Percentiles rank a stretch among this genome's conserved stretches.
These are phyloP conservation scores for Gnaphalium uliginosum DNA, from an alignment of 129 eudicot species.

Conservation along the genomic window DNA sequence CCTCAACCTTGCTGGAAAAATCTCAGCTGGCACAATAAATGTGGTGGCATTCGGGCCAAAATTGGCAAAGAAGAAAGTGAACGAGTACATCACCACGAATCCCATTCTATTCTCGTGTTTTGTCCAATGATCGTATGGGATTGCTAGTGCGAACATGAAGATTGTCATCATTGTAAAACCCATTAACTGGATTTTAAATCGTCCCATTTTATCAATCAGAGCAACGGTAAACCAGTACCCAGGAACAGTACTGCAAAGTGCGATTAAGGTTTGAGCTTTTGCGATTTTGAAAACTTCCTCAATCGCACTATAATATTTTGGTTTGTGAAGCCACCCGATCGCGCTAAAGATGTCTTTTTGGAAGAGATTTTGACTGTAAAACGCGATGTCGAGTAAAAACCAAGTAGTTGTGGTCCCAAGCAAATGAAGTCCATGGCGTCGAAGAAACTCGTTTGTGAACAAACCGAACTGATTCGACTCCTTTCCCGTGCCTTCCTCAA, in stretches of 20 bases:
- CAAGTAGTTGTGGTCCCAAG: constrained; percentile 66
- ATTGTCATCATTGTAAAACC: constrained; percentile 74
- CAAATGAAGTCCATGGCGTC: constrained; percentile 65
- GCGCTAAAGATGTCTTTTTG: constrained; percentile 70
- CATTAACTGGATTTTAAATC: constrained; percentile 57
- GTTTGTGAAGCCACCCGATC: constrained; percentile 55
- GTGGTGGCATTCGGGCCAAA: constrained; percentile 83
- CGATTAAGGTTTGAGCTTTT: constrained; percentile 73
- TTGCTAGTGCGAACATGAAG: constrained; percentile 65
- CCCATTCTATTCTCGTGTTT: constrained; percentile 48
- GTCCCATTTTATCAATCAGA: constrained; percentile 53
- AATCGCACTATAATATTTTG: constrained; percentile 52
- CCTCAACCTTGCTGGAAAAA: constrained; percentile 73
- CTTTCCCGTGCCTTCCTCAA: constrained; percentile 22
- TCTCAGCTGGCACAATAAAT: constrained; percentile 81
- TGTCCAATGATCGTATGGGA: constrained; percentile 69
- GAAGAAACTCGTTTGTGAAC: constrained; percentile 50
- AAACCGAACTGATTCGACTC: constrained; percentile 40
- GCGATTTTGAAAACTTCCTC: constrained; percentile 63
- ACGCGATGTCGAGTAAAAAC: constrained; percentile 76
- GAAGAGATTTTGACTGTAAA: constrained; percentile 66
- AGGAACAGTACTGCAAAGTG: constrained; percentile 69
- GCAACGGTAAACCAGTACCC: constrained; percentile 84
- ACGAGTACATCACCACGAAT: constrained; percentile 60
- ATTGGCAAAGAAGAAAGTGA: constrained; percentile 77